These are phyloP conservation scores for Boletellus deceptivus DNA, from an alignment of 1,284 basidiomycete species.

Conservation along the genomic window DNA sequence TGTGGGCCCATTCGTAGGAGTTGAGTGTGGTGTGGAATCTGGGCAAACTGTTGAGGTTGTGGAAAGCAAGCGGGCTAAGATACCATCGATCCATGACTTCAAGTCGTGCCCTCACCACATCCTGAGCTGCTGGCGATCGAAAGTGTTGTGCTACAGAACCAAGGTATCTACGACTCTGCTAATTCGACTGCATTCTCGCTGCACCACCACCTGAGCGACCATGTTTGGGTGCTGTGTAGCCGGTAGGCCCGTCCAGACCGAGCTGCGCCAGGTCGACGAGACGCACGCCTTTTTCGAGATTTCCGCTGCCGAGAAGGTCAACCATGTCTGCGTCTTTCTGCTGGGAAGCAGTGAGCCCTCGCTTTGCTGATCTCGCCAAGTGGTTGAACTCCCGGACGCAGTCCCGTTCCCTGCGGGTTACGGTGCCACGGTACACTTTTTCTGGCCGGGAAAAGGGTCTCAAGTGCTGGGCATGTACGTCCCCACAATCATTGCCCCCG, in stretches of 20 bases:
- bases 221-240: constrained; percentile 80
- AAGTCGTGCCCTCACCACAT: constrained; percentile 9
- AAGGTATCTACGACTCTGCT: not conserved
- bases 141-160: not conserved
- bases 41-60: not conserved
- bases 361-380: too few species aligned
- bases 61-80: not conserved
- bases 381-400: constrained; percentile 17
- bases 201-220: not conserved
- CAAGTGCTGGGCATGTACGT: constrained; percentile 84
- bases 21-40: not conserved
- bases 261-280: constrained; percentile 75
- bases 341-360: constrained; percentile 66
- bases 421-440: constrained; percentile 87
- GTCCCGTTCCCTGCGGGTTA: constrained; percentile 89
- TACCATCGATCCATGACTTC: constrained; percentile 16
- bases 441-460: constrained; percentile 87
- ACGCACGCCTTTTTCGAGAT: constrained; percentile 86
- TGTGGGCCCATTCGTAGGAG: not conserved
- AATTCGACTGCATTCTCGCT: not conserved
- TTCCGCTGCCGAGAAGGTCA: constrained; percentile 73
- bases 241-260: constrained; percentile 73
- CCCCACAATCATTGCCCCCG: not conserved
- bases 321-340: constrained; percentile 88
- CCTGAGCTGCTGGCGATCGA: not conserved